Percentiles rank a stretch among this genome's conserved stretches.
Conservation (phyloP, 2,329 filamentous ascomycete species). For the Colletotrichum lindemuthianum region DNA sequence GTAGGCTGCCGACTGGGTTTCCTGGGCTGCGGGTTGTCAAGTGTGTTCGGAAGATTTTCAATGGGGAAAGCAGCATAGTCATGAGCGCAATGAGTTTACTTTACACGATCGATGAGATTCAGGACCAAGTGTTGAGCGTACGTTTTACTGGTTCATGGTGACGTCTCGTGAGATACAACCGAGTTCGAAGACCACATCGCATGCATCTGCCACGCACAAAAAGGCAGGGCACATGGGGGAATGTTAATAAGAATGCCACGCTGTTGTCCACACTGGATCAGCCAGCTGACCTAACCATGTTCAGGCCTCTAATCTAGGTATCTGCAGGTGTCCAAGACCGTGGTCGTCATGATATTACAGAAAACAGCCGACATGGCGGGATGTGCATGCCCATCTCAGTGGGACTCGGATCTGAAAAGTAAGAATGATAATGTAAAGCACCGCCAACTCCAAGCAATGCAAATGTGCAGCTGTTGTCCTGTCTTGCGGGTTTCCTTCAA, state of each 20-base stretch:
- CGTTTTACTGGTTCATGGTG: too few relatives aligned
- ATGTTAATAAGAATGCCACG: slow-evolving; percentile 8
- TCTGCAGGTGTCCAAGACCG: slow-evolving; percentile 22
- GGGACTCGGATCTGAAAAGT: slow-evolving; percentile 8
- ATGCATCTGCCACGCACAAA: too few relatives aligned
- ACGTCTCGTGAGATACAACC: too few relatives aligned
- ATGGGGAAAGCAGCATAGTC: too few relatives aligned
- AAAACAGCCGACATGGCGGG: slow-evolving; percentile 10
- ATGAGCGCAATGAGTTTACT: too few relatives aligned
- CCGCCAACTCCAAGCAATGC: slow-evolving; percentile 33
- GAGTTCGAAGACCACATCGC: too few relatives aligned
- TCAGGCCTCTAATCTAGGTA: slow-evolving; percentile 8
- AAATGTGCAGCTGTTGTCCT: slow-evolving; percentile 30
- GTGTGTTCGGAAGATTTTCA: too few relatives aligned
- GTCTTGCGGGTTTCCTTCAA: slow-evolving; percentile 7
- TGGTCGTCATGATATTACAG: slow-evolving; percentile 30
- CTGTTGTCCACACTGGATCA: slow-evolving; percentile 33
- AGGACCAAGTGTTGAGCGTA: too few relatives aligned
- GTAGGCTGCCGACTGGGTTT: too few relatives aligned
- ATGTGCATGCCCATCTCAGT: slow-evolving; percentile 17
- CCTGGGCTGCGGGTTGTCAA: too few relatives aligned
- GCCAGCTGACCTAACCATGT: slow-evolving; percentile 37
- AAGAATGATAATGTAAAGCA: slow-evolving; percentile 22
- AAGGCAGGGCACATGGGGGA: neutral
- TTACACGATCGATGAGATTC: too few relatives aligned